These are phyloP conservation scores for Adansonia madagascariensis DNA, from an alignment of 441 rosid genomes.

Conservation along the genomic window DNA sequence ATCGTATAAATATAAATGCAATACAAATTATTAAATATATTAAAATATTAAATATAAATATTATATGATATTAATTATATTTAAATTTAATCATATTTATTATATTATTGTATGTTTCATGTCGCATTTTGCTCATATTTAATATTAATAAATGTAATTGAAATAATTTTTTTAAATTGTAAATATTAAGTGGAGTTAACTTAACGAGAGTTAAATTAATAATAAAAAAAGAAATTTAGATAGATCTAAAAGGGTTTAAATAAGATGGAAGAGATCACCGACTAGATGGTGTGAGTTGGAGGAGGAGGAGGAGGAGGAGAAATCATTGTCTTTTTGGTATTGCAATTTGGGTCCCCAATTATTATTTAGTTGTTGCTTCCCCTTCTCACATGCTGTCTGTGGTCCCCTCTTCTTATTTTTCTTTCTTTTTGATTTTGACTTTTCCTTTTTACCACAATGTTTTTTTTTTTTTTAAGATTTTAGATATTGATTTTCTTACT, in stretches of 20 bases:
- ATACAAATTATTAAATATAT: too few relatives aligned
- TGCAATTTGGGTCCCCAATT: background rate
- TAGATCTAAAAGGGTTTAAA: background rate
- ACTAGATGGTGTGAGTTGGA: conserved; percentile 3
- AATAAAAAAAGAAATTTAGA: background rate
- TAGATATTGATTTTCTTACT: too few relatives aligned
- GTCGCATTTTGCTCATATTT: too few relatives aligned
- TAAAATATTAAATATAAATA: too few relatives aligned
- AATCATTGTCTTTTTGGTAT: background rate
- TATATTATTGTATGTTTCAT: too few relatives aligned
- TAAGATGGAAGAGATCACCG: background rate
- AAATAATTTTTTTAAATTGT: too few relatives aligned
- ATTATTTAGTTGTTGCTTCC: background rate
- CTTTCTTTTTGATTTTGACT: background rate
- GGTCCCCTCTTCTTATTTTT: background rate
- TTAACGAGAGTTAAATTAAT: background rate
- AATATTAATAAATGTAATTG: too few relatives aligned
- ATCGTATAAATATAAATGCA: too few relatives aligned
- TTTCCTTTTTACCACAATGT: too few relatives aligned
- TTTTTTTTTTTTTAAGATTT: too few relatives aligned
- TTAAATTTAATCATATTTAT: too few relatives aligned
- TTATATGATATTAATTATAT: too few relatives aligned
- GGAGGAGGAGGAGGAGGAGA: background rate
- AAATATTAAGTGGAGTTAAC: background rate
- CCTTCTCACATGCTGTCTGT: background rate